Conservation (phyloP, 208 protist genomes). For the Trypanosoma scelopori region DNA sequence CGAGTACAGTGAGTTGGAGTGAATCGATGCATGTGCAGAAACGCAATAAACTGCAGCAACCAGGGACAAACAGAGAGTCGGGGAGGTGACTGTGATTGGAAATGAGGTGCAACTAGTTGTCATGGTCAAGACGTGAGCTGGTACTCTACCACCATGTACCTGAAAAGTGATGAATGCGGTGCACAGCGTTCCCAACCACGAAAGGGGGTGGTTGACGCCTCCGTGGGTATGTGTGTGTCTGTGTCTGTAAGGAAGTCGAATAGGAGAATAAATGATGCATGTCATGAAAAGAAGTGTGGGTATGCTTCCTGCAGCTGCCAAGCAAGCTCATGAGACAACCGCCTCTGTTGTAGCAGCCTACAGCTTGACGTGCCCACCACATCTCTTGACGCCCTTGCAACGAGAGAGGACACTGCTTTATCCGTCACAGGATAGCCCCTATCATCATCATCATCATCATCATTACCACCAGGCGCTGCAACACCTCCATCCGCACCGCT, state of each 20-base stretch:
- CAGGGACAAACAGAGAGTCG: not conserved
- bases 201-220: too few relatives aligned
- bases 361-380: not conserved
- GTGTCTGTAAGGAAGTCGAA: not conserved
- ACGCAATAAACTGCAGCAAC: not conserved
- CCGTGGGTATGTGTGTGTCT: not conserved
- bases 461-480: not conserved
- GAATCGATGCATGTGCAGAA: not conserved
- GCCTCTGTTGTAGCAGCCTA: not conserved
- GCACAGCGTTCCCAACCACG: too few relatives aligned
- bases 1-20: not conserved
- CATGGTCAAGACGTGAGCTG: too few relatives aligned
- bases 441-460: too few relatives aligned
- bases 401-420: not conserved
- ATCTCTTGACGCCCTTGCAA: not conserved
- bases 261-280: conserved; percentile 1
- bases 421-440: not conserved
- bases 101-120: not conserved
- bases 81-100: not conserved
- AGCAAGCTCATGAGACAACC: conserved; percentile 13
- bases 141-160: too few relatives aligned
- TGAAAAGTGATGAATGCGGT: too few relatives aligned
- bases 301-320: conserved; percentile 18
- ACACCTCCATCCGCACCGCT: not conserved
- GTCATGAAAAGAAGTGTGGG: conserved; percentile 24